Evolutionary conservation across 805 yeast species (phyloP), one percentile per base, ranked within the genome.

Genomic region (Starmerella powellii): DNA sequence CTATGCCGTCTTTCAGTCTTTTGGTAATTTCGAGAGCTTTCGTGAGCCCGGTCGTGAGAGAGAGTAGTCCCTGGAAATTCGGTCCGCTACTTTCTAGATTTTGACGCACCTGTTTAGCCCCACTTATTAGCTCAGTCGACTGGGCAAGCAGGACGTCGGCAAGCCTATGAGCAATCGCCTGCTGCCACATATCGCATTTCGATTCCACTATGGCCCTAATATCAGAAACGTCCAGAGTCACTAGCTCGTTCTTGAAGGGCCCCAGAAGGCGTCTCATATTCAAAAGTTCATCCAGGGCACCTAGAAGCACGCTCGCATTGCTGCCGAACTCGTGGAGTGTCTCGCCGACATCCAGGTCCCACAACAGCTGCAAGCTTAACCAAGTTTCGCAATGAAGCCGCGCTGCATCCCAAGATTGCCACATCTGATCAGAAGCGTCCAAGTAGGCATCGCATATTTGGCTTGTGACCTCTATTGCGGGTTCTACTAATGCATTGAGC

Each of bases 181-280:
- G 63, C 47, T 76, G 80, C 74, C 84, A 80, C 2, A 56, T 48
- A 44, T 76, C 80, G 61, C 72, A 78, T 50, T 72, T 74, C 2
- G 75, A 57, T 30, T 60, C 62, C 5, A 76, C 65, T 29, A 74
- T 61, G 0, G 70, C 56, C 45, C 21, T 6, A 19, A 32, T 30
- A n/a, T 29, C 35, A 3, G 28, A 13, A 0, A 63, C 63, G 2
- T 65, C 67, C 0, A 68, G 50, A 12, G 67, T 63, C 8, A 78
- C 51, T 46, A 72, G 76, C 8, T 6, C n/a, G 4, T 23, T 18
- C 21, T 12, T 3, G 6, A 12, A 8, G 30, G 6, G 10, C 26
- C 10, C 10, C 10, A 6, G 26, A 23, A 23, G 10, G 26, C 10
- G 6, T 10, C 26, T 8, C 12, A 6, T 13, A n/a, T 8, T 13